These are phyloP conservation scores for Podila horticola DNA, from an alignment of 192 early-diverging fungal species.

Conservation along the genomic window DNA sequence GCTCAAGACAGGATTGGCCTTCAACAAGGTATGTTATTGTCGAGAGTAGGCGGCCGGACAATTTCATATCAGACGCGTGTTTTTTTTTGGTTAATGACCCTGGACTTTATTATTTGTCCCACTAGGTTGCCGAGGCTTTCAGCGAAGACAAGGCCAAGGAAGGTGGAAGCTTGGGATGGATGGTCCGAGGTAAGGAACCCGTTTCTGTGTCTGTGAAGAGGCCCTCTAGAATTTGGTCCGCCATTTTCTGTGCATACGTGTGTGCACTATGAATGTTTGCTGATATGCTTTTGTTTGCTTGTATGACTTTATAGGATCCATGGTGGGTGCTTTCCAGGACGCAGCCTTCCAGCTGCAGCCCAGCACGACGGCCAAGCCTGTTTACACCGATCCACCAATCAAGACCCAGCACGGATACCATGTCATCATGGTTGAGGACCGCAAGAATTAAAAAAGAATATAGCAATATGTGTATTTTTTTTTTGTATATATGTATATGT, in stretches of 20 bases:
- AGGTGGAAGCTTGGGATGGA: slow-evolving; percentile 84
- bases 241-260: neutral
- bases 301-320: slow-evolving; percentile 38
- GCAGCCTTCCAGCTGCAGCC: slow-evolving; percentile 80
- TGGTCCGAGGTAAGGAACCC: slow-evolving; percentile 72
- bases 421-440: slow-evolving; percentile 85
- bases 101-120: neutral
- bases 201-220: neutral
- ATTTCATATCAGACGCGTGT: too few relatives aligned
- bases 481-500: neutral
- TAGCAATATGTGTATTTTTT: neutral
- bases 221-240: neutral
- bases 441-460: slow-evolving; percentile 53
- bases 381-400: slow-evolving; percentile 77
- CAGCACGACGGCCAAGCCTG: slow-evolving; percentile 72
- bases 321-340: slow-evolving; percentile 81
- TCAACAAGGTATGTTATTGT: slow-evolving; percentile 32
- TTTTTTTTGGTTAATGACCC: too few relatives aligned
- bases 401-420: slow-evolving; percentile 85
- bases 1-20: slow-evolving; percentile 54
- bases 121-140: slow-evolving; percentile 74
- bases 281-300: neutral
- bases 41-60: too few relatives aligned
- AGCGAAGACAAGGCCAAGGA: slow-evolving; percentile 88
- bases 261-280: neutral